Evolutionary conservation across 2,329 filamentous ascomycete genomes (phyloP), one percentile per base, ranked within the genome.

Genomic region (Metarhizium album): DNA sequence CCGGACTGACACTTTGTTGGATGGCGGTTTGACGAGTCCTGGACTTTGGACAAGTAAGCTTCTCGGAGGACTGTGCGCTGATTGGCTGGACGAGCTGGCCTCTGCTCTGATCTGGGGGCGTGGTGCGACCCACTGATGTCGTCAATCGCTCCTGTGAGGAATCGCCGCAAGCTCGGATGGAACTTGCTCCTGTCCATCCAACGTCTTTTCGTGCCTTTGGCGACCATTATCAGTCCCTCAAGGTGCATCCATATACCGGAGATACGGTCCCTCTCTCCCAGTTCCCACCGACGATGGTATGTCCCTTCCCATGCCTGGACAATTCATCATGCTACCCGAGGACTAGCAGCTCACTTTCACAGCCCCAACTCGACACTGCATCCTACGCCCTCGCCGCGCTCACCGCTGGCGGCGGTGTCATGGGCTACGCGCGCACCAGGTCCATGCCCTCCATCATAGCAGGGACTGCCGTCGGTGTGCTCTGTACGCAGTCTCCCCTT

Each of bases 401-500:
- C 53, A 96, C 90, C 52, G 89, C 90, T 48, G 78, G 85, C 52
- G 93, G 93, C 60, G 93, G 93, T 57, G 84, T 87, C 53, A 86
- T 87, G 64, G 93, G 93, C 64, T 98, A 89, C 70, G 74, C 84
- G 43, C 83, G 84, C 65, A 93, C 90, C 1, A 80, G 88, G 53
- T 97, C 90, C 23, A 67, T 95, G 47, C 91, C 91, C 37, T 95
- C 90, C 13, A 77, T 97, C 59, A 82, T 80, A 13, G 93, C 93
- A 14, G 93, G 93, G 48, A 74, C 88, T 58, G 83, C 84, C 33
- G 90, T 98, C 57, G 93, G 93, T 47, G 58, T 75, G 14, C 65
- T 82, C 18, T 82, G 77, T 81, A 71, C 45, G 73, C 68, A n/a
- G 16, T 35, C 27, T 40, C n/a, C 27, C n/a, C 23, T 7, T 16